Evolutionary conservation across 495 filamentous ascomycete genomes (phyloP), one percentile per base, ranked within the genome.

Genomic region (Eremomyces bilateralis): DNA sequence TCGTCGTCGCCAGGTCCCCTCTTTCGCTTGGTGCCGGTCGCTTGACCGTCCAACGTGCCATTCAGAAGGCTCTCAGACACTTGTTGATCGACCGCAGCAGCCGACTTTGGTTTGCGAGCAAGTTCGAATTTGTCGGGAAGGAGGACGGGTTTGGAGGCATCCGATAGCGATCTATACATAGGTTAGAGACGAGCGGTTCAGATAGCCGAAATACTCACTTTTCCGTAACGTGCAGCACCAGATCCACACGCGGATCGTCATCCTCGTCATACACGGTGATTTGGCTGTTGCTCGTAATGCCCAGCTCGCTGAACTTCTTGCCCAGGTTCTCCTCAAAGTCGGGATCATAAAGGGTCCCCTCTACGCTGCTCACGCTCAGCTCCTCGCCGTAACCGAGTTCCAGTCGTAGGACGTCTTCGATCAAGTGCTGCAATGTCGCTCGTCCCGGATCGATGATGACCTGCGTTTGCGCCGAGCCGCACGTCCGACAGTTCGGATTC

Each of bases 301-400:
- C 82, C 1, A 91, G 60, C n/a, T 92, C 77, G 15, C 52, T 61
- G 19, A 97, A 64, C 29, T 71, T 77, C 58, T 81, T 88, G 1
- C 54, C 48, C 1, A 95, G 57, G 41, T 94, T 88, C 40, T 91
- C 83, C 4, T 81, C 80, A 41, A 84, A 62, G 36, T 95, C 88
- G 0, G 70, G 69, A 46, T 94, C 88, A 47, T 90, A 99, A 3
- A 95, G 61, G 4, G 76, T 57, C 31, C 71, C 73, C n/a, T 61
- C 52, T 2, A 76, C 72, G 31, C 67, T 82, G 39, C 65, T 71
- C 37, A 97, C 60, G 10, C 69, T 73, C 22, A 94, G 65, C 24
- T 93, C 84, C 35, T 84, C 74, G 5, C 74, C 71, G 48, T 91
- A 95, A 8, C 79, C 80, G 3, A 94, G 55, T 34, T 77, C 52